Percentiles rank a stretch among this genome's conserved stretches.
phyloP scores from a whole-genome alignment of 495 filamentous ascomycete genomes.

The Tuber brumale region DNA sequence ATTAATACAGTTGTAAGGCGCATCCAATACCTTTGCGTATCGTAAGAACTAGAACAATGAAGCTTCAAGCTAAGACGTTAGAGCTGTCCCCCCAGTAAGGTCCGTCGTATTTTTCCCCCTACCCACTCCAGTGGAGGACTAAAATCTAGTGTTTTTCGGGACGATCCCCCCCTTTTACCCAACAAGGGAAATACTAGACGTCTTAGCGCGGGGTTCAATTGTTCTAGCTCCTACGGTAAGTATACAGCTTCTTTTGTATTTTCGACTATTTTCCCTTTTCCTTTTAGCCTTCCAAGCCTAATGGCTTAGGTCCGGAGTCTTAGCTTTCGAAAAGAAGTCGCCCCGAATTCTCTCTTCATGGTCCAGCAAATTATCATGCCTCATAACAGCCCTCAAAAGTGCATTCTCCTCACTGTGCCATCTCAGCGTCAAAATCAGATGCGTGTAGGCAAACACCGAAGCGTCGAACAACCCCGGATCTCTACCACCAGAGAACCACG shows the following conservation, averaged over 20 bases:
- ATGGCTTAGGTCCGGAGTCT: neutral
- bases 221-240: neutral
- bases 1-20: neutral
- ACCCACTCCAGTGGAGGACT: neutral
- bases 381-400: slow-evolving; percentile 17
- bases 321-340: slow-evolving; percentile 12
- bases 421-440: slow-evolving; percentile 55
- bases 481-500: slow-evolving; percentile 60
- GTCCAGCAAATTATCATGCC: slow-evolving; percentile 21
- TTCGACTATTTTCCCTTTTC: neutral
- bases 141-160: neutral
- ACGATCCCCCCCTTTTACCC: neutral
- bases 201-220: neutral
- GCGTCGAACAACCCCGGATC: slow-evolving; percentile 75
- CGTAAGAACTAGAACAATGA: neutral
- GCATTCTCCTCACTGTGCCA: slow-evolving; percentile 27
- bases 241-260: neutral
- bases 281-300: neutral
- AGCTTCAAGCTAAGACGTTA: neutral
- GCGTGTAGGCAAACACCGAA: slow-evolving; percentile 82
- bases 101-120: neutral
- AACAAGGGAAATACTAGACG: neutral
- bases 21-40: neutral
- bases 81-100: neutral
- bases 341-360: slow-evolving; percentile 24